These are phyloP conservation scores for Umbellularia californica DNA, from an alignment of 164 flowering plant species.

Conservation along the genomic window DNA sequence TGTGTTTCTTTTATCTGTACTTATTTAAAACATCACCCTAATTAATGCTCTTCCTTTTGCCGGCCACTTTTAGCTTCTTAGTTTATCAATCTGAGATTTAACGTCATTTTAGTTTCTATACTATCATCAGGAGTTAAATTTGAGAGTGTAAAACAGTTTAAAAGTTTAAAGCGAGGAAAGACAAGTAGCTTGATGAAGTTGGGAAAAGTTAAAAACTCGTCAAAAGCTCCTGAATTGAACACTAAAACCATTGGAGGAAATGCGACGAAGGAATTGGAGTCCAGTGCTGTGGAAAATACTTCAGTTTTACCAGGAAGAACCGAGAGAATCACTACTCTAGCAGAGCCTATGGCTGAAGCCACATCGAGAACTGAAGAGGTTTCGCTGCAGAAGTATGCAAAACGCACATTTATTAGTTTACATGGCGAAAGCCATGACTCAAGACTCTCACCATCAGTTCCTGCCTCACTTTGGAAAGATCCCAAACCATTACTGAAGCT, in stretches of 20 bases:
- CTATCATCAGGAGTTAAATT: conserved; percentile 36
- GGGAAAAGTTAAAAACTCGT: conserved; percentile 32
- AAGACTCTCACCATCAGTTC: conserved; percentile 16
- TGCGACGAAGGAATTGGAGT: conserved; percentile 27
- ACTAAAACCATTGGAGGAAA: conserved; percentile 27
- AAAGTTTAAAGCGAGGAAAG: conserved; percentile 34
- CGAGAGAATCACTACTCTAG: conserved; percentile 19
- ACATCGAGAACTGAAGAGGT: conserved; percentile 28
- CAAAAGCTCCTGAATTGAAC: conserved; percentile 38
- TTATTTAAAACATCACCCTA: too few relatives aligned
- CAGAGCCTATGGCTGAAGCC: conserved; percentile 27
- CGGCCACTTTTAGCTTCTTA: background rate
- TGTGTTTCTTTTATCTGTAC: too few relatives aligned
- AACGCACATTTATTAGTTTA: conserved; percentile 20
- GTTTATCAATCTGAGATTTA: background rate
- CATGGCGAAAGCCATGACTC: conserved; percentile 29
- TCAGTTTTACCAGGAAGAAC: conserved; percentile 28
- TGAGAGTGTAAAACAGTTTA: conserved; percentile 26
- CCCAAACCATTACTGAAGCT: conserved; percentile 69
- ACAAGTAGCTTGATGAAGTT: conserved; percentile 49
- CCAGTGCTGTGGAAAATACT: conserved; percentile 23
- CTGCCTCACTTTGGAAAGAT: conserved; percentile 45
- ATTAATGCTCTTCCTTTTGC: too few relatives aligned
- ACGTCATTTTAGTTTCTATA: background rate
- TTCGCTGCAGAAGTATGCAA: conserved; percentile 33